A percentile compares a stretch with the other conserved stretches of the same genome.
Conservation (phyloP, 2,329 filamentous ascomycete genomes). For the Talaromyces sp. region DNA sequence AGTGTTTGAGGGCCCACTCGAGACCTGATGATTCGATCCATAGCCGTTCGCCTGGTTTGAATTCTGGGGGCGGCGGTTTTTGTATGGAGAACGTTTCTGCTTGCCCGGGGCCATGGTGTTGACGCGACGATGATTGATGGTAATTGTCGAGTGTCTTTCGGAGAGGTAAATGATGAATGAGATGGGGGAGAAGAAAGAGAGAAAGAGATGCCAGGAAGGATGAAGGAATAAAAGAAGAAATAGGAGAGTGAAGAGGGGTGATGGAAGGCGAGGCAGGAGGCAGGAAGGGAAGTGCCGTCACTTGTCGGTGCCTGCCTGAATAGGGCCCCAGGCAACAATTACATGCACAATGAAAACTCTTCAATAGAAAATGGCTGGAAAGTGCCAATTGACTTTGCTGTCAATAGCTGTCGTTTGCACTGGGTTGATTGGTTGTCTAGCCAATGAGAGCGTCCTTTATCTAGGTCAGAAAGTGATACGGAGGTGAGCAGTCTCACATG, state of each 20-base stretch:
- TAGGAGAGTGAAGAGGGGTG: neutral
- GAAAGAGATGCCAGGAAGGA: neutral
- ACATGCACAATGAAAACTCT: neutral
- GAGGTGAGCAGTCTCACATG: neutral
- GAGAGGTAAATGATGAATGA: neutral
- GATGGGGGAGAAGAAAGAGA: neutral
- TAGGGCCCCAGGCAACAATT: neutral
- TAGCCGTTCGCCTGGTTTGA: neutral
- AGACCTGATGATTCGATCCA: neutral
- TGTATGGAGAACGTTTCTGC: neutral
- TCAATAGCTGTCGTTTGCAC: neutral
- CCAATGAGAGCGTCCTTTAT: neutral
- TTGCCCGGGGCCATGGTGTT: neutral
- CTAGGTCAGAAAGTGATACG: neutral
- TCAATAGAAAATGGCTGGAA: neutral
- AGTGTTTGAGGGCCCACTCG: neutral
- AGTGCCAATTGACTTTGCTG: neutral
- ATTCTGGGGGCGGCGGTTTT: neutral
- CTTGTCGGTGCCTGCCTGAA: neutral
- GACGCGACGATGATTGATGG: neutral
- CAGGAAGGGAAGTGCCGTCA: neutral
- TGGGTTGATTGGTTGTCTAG: neutral
- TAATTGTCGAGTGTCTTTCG: neutral
- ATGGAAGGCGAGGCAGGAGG: neutral
- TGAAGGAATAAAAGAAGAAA: neutral